These are phyloP conservation scores for Crotalaria pallida DNA, from an alignment of 306 rosid genomes.

Conservation along the genomic window DNA sequence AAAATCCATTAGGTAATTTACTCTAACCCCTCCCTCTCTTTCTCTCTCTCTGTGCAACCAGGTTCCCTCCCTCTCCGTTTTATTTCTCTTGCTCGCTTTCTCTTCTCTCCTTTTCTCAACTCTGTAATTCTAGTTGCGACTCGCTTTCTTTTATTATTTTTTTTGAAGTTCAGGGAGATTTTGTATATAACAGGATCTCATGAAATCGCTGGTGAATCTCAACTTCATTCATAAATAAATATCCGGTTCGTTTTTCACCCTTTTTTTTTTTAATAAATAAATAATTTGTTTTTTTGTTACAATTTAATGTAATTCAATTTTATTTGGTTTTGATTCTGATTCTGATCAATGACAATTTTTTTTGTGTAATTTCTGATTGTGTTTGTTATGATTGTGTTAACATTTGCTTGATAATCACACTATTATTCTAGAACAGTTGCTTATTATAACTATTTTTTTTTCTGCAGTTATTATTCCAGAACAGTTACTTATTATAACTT, in stretches of 20 bases:
- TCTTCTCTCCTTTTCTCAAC: conserved; percentile 5
- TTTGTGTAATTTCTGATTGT: background rate
- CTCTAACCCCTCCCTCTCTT: too few species aligned
- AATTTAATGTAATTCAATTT: conserved; percentile 15
- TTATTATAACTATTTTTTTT: too few species aligned
- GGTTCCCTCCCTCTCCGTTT: too few species aligned
- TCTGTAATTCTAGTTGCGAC: background rate
- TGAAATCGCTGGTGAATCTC: conserved; percentile 84
- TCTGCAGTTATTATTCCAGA: too few species aligned
- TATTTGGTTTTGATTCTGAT: conserved; percentile 1
- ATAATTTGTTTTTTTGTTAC: background rate
- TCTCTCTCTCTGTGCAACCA: too few species aligned
- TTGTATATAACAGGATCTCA: conserved; percentile 64
- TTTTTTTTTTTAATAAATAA: too few species aligned
- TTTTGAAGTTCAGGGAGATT: conserved; percentile 23
- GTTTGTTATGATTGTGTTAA: background rate
- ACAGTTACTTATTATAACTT: too few species aligned
- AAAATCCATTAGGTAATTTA: too few species aligned
- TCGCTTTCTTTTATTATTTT: conserved; percentile 1
- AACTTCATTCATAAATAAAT: conserved; percentile 45
- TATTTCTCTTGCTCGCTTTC: too few species aligned
- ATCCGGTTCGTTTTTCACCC: conserved; percentile 64
- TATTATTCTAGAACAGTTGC: too few species aligned
- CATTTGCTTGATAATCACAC: background rate
- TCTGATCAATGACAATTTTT: background rate